These are phyloP conservation scores for Trametopsis cervina DNA, from an alignment of 768 basidiomycete species.

Conservation along the genomic window DNA sequence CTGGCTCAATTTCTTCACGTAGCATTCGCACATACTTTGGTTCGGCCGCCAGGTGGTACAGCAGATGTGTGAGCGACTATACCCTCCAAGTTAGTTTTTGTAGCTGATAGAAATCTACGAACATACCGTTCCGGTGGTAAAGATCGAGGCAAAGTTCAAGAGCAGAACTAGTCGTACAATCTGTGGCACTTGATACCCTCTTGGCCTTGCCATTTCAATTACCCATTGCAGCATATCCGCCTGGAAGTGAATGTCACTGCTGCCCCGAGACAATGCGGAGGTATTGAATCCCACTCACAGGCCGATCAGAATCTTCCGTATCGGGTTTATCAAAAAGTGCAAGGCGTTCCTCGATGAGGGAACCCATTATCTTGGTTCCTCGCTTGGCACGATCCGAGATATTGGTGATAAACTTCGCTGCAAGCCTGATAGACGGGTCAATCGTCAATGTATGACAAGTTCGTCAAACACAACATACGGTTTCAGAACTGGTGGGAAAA, in stretches of 20 bases:
- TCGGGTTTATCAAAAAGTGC: constrained; percentile 8
- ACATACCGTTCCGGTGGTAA: constrained; percentile 14
- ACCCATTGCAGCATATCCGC: constrained; percentile 17
- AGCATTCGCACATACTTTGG: constrained; percentile 22
- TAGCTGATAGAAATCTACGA: neutral
- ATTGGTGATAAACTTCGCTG: neutral
- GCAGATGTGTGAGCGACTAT: constrained; percentile 20
- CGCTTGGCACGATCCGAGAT: neutral
- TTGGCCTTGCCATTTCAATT: constrained; percentile 10
- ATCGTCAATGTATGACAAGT: neutral
- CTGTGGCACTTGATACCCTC: neutral
- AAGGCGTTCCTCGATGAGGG: constrained; percentile 12
- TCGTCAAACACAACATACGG: constrained; percentile 20
- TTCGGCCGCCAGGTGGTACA: constrained; percentile 24
- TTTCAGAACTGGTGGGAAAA: constrained; percentile 28
- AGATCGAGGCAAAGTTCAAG: constrained; percentile 20
- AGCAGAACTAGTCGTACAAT: constrained; percentile 4
- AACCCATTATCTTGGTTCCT: constrained; percentile 3
- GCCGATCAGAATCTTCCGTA: constrained; percentile 5
- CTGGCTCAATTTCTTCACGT: constrained; percentile 26
- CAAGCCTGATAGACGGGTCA: neutral
- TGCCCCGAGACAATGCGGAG: neutral
- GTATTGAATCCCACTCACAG: neutral
- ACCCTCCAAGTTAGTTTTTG: neutral
- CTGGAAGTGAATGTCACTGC: constrained; percentile 1